Conservation (phyloP, 108 stramenopile species). For the Cyclotella choctawhatcheeana region DNA sequence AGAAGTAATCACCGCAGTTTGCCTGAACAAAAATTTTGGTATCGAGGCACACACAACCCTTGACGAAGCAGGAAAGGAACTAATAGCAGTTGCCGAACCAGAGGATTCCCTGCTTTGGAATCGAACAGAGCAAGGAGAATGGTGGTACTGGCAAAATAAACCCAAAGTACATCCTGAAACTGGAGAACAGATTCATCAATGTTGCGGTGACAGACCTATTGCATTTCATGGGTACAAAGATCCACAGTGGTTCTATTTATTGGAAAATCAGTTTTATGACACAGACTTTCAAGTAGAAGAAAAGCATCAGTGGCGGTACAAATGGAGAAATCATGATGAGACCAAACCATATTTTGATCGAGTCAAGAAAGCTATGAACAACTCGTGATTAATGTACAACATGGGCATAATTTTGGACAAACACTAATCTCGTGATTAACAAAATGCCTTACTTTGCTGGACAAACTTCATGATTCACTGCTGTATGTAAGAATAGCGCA, state of each 20-base stretch:
- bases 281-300: neutral
- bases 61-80: conserved; percentile 26
- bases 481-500: neutral
- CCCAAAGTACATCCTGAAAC: conserved; percentile 20
- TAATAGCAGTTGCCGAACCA: conserved; percentile 18
- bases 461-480: neutral
- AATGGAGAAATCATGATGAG: conserved; percentile 20
- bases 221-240: conserved; percentile 46
- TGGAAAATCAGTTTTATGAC: conserved; percentile 33
- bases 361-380: conserved; percentile 13
- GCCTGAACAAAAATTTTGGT: conserved; percentile 36
- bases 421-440: neutral
- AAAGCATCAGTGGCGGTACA: conserved; percentile 2
- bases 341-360: conserved; percentile 25
- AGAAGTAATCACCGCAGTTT: conserved; percentile 35
- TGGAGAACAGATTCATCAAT: conserved; percentile 26
- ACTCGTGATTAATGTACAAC: neutral
- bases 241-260: conserved; percentile 26
- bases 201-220: conserved; percentile 38
- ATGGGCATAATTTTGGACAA: neutral
- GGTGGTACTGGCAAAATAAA: conserved; percentile 50
- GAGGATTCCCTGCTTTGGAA: conserved; percentile 39
- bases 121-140: conserved; percentile 43
- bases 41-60: conserved; percentile 25
- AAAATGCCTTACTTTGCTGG: neutral